Percentiles rank a stretch among this genome's conserved stretches.
phyloP scores from a whole-genome alignment of 352 stramenopile species.

The Blastocystis sp. region DNA sequence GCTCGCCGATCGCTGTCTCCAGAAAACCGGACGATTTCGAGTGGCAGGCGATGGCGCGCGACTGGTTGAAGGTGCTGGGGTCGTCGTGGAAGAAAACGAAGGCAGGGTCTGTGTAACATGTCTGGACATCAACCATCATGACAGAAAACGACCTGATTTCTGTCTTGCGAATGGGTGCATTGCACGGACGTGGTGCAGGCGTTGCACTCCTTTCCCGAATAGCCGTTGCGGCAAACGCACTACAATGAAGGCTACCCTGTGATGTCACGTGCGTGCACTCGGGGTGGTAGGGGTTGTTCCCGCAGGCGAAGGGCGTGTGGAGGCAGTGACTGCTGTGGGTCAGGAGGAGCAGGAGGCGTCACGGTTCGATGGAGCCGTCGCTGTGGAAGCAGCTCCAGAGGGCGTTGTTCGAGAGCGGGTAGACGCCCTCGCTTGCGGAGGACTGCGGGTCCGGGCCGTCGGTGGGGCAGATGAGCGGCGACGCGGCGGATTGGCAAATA shows the following conservation, averaged over 20 bases:
- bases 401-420: slow-evolving; percentile 57
- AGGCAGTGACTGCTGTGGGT: slow-evolving; percentile 40
- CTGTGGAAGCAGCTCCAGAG: slow-evolving; percentile 46
- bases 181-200: neutral
- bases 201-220: neutral
- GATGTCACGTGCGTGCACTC: slow-evolving; percentile 12
- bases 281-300: neutral
- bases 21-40: slow-evolving; percentile 14
- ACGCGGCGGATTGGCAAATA: slow-evolving; percentile 2
- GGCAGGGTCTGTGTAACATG: slow-evolving; percentile 4
- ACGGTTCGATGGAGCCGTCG: slow-evolving; percentile 48
- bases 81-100: neutral
- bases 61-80: neutral
- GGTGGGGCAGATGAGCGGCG: slow-evolving; percentile 8
- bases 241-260: neutral
- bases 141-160: slow-evolving; percentile 15
- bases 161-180: slow-evolving; percentile 15
- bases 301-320: neutral
- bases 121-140: neutral
- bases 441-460: slow-evolving; percentile 43
- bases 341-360: neutral
- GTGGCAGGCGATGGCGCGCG: neutral
- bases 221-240: slow-evolving; percentile 33
- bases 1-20: slow-evolving; percentile 31
- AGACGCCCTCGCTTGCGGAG: neutral